Percentiles rank a stretch among this genome's conserved stretches.
Conservation (phyloP, 2,329 filamentous ascomycete species). For the Penicillium griseofulvum region DNA sequence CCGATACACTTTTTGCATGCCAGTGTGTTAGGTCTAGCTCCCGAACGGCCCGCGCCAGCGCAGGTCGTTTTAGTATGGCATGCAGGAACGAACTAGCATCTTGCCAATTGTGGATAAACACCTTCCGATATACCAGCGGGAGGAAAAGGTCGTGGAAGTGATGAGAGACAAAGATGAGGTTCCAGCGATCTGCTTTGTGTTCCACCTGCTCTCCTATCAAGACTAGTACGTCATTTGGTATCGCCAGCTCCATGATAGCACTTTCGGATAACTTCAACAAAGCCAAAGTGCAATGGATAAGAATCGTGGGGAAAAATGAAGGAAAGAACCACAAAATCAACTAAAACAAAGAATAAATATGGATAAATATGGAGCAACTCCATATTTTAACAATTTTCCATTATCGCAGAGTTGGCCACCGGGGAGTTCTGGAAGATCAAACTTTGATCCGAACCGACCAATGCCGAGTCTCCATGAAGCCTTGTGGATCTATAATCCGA, state of each 20-base stretch:
- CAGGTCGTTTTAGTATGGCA: constrained; percentile 20
- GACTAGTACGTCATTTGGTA: constrained; percentile 32
- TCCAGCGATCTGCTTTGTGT: constrained; percentile 25
- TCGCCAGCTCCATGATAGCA: not conserved
- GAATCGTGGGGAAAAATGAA: not conserved
- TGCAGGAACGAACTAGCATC: constrained; percentile 23
- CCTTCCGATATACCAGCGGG: constrained; percentile 22
- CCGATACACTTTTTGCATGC: constrained; percentile 5
- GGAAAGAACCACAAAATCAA: not conserved
- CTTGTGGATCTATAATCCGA: not conserved
- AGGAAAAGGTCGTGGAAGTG: constrained; percentile 31
- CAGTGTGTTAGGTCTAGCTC: constrained; percentile 24
- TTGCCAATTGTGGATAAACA: constrained; percentile 15
- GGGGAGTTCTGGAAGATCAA: constrained; percentile 1
- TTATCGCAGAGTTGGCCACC: constrained; percentile 1
- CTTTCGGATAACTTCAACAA: not conserved
- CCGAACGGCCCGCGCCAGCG: constrained; percentile 25
- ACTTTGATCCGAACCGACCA: not conserved
- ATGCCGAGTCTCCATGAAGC: not conserved
- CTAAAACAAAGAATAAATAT: not conserved
- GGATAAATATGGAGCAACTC: not conserved
- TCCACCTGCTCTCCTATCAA: constrained; percentile 29
- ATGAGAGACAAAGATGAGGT: constrained; percentile 25
- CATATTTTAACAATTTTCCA: not conserved
- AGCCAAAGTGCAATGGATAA: not conserved